Conservation (phyloP, 176 grass and related monocot species). For the Musa beccarii region DNA sequence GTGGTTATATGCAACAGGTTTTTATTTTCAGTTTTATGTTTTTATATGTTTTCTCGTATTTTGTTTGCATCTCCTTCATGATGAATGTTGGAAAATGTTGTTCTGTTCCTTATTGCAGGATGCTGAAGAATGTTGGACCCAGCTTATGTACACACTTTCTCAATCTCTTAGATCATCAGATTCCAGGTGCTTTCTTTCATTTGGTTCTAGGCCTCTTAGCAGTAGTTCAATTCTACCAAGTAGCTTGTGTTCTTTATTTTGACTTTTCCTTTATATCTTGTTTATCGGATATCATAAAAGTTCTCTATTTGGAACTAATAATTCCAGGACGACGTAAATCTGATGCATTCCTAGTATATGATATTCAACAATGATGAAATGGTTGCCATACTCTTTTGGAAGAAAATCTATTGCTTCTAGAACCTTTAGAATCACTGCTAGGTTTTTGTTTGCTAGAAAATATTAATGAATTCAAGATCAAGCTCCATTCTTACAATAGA, state of each 20-base stretch:
- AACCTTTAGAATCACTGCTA: background rate
- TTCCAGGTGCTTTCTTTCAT: conserved; percentile 42
- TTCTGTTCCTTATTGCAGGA: conserved; percentile 39
- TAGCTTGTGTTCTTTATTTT: background rate
- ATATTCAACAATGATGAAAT: background rate
- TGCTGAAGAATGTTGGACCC: conserved; percentile 99
- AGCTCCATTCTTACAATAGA: background rate
- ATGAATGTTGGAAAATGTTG: background rate
- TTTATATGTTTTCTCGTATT: conserved; percentile 20
- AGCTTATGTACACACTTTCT: conserved; percentile 91
- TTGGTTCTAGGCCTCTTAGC: background rate
- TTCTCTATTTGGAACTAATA: background rate
- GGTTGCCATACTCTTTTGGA: background rate
- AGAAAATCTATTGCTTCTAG: background rate
- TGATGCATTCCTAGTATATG: background rate
- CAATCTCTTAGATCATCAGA: conserved; percentile 76
- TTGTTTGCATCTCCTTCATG: conserved; percentile 20
- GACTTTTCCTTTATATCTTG: background rate
- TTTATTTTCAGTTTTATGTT: conserved; percentile 6
- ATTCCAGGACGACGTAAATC: background rate
- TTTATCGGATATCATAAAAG: background rate
- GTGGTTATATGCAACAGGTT: conserved; percentile 99
- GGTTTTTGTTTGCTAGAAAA: background rate
- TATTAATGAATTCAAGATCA: background rate
- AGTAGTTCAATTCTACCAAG: background rate